These are phyloP conservation scores for Pyronema domesticum DNA, from an alignment of 495 filamentous ascomycete species.

Conservation along the genomic window DNA sequence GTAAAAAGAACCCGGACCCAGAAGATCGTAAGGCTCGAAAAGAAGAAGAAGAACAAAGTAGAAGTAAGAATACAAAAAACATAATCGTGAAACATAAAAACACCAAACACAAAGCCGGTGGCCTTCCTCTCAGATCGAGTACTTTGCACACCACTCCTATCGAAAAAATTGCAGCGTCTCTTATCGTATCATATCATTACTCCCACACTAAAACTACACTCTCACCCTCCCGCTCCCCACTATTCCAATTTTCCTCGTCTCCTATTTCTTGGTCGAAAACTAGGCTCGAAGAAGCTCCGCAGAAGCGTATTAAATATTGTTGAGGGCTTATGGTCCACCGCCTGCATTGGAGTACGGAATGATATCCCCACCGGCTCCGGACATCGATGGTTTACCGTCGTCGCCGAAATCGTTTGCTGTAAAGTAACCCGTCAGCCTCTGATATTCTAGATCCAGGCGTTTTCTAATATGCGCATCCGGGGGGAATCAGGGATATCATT, in stretches of 20 bases:
- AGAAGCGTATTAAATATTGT: too few species aligned
- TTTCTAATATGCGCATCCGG: too few species aligned
- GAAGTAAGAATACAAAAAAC: background rate
- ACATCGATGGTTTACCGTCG: conserved; percentile 3
- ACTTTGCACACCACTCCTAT: conserved; percentile 2
- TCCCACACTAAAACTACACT: background rate
- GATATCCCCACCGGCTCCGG: background rate
- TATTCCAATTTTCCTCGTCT: background rate
- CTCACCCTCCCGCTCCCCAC: too few species aligned
- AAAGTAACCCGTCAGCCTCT: too few species aligned
- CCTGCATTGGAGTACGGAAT: background rate
- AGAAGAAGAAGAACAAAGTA: background rate
- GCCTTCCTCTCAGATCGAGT: conserved; percentile 5
- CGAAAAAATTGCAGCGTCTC: background rate
- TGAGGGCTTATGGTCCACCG: background rate
- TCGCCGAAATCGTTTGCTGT: background rate
- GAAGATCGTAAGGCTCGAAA: too few species aligned
- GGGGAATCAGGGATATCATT: too few species aligned
- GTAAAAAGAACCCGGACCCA: background rate
- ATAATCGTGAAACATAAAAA: too few species aligned
- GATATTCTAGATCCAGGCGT: too few species aligned
- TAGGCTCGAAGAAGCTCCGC: background rate
- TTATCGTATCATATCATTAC: background rate
- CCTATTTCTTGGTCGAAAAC: background rate
- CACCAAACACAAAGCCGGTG: background rate